Evolutionary conservation across 1,284 basidiomycete species (phyloP).

Genomic region (Bjerkandera adusta): DNA sequence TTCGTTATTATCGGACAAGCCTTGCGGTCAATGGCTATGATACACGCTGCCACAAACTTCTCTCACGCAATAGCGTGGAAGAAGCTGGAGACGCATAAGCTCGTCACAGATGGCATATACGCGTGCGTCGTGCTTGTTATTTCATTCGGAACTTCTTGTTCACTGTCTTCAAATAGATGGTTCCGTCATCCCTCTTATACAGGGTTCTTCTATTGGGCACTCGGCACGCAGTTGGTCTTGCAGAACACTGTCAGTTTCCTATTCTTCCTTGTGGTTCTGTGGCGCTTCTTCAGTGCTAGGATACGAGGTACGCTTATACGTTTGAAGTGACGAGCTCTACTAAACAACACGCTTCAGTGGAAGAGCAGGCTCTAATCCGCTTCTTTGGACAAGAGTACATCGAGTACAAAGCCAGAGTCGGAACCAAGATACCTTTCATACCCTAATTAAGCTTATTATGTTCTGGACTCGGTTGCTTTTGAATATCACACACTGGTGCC

Average conservation of each 20-base stretch:
- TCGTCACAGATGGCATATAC: slow-evolving; percentile 88
- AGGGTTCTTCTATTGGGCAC: slow-evolving; percentile 98
- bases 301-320: slow-evolving; percentile 65
- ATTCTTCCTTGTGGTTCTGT: slow-evolving; percentile 64
- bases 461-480: background rate
- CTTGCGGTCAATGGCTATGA: slow-evolving; percentile 90
- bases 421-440: slow-evolving; percentile 75
- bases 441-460: slow-evolving; percentile 26
- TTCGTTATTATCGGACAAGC: slow-evolving; percentile 73
- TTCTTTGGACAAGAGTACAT: slow-evolving; percentile 86
- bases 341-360: slow-evolving; percentile 43
- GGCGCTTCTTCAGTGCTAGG: slow-evolving; percentile 84
- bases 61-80: slow-evolving; percentile 81
- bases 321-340: slow-evolving; percentile 3
- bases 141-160: background rate
- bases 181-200: slow-evolving; percentile 95
- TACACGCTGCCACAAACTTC: slow-evolving; percentile 92
- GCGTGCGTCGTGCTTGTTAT: slow-evolving; percentile 49
- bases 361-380: slow-evolving; percentile 68
- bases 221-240: slow-evolving; percentile 92
- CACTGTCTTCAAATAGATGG: slow-evolving; percentile 57
- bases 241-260: slow-evolving; percentile 82
- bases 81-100: slow-evolving; percentile 72
- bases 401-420: slow-evolving; percentile 65
- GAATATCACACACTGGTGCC: background rate